Base-by-base conservation (phyloP, 2,329 filamentous ascomycete species). In the Malbranchea cinnamomea region DNA sequence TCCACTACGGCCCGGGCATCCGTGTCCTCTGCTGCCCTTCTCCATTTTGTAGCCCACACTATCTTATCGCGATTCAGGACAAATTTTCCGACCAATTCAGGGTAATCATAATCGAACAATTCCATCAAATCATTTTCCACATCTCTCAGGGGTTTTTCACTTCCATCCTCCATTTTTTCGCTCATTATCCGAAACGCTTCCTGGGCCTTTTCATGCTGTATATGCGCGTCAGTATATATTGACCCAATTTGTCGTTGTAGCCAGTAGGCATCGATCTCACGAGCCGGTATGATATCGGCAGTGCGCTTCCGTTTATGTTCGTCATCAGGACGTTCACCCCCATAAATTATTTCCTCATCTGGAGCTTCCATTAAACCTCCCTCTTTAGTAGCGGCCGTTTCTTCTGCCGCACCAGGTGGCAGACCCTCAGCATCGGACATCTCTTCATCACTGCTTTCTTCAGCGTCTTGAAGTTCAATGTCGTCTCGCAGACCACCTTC, bases 81-180 rank as follows among this genome's bases (percentile, higher is more conserved):
- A 10, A 98, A 68, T 53, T 83, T 87, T 40, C 82, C 77, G 15
- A 95, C 89, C 32, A 94, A 67, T 40, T 94, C 84, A 37, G 91
- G 83, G 47, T 94, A 80, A 46, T 95, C 87, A 47, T 92, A 98
- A 46, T 98, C 89, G 44, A 98, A 95, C 0, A 98, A 68, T 46
- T 94, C 89, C 80, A 95, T 95, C 34, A 98, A 65, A 39, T 98
- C 89, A 53, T 98, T 98, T 49, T 98, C 89, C 33, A 95, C 85
- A 47, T 98, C 87, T 45, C 87, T 76, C 17, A 95, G 63, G 9
- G 80, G 69, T 53, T 81, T 85, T 46, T 91, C 83, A 36, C 87
- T 77, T 10, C 78, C 84, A 32, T 79, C 77, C 29, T 70, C 52
- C 5, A 74, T 67, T 38, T 78, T 68, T 25, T 80, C 84, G 17